Percentiles rank a stretch among this genome's conserved stretches.
phyloP scores from a whole-genome alignment of 495 filamentous ascomycete species.

The Melanomma pulvis-pyrius region DNA sequence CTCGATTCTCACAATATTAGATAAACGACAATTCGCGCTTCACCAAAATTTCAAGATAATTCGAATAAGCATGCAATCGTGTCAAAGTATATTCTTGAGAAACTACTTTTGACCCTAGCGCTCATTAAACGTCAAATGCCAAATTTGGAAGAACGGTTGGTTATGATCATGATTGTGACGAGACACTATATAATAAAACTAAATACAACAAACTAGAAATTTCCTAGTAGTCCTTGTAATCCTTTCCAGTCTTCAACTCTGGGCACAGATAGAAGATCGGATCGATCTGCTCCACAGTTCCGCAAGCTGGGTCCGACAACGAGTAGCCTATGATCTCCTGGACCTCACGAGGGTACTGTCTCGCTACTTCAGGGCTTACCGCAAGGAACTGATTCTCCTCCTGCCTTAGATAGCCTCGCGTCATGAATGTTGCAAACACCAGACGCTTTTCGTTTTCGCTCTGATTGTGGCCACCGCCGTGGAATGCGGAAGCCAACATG shows the following conservation, averaged over 20 bases:
- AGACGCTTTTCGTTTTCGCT: conserved; percentile 23
- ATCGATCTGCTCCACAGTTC: conserved; percentile 9
- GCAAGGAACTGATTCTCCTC: conserved; percentile 22
- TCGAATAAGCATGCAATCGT: no score
- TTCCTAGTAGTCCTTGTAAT: conserved; percentile 1
- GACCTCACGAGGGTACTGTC: conserved; percentile 6
- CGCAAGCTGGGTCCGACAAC: background rate
- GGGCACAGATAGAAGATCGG: background rate
- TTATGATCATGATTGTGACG: background rate
- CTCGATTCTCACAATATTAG: no score
- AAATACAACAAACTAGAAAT: background rate
- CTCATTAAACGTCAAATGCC: no score
- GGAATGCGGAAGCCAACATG: conserved; percentile 19
- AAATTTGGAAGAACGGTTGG: no score
- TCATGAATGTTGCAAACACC: conserved; percentile 16
- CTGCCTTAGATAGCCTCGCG: conserved; percentile 15
- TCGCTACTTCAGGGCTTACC: background rate
- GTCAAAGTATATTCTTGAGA: no score
- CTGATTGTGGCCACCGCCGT: conserved; percentile 19
- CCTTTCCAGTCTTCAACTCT: background rate
- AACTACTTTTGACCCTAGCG: no score
- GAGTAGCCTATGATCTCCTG: background rate
- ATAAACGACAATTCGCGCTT: no score
- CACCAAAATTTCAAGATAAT: no score
- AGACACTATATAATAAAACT: background rate